Percentiles rank a stretch among this genome's conserved stretches.
phyloP scores from a whole-genome alignment of 202 grass and related monocot species.

The Digitaria exilis region DNA sequence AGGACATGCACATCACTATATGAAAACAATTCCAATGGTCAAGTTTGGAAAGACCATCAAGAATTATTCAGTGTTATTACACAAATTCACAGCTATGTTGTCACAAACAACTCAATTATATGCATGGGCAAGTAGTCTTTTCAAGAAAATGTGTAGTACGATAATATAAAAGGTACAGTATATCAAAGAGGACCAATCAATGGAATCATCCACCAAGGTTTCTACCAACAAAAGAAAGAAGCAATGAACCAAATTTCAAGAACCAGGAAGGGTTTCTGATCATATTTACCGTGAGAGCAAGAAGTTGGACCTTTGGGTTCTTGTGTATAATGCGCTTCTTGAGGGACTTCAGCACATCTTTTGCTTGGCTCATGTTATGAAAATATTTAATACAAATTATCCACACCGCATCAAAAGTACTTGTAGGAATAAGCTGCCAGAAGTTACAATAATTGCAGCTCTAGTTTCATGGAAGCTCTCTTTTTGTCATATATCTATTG shows the following conservation, averaged over 20 bases:
- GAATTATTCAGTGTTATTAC: neutral
- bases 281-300: slow-evolving; percentile 84
- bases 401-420: neutral
- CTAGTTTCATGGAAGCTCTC: slow-evolving; percentile 13
- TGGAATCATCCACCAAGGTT: neutral
- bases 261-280: neutral
- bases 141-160: neutral
- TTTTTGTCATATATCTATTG: neutral
- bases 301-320: slow-evolving; percentile 93
- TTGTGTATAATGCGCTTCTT: slow-evolving; percentile 87
- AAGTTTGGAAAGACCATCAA: slow-evolving; percentile 21
- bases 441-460: neutral
- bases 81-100: neutral
- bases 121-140: neutral
- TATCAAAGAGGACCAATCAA: neutral
- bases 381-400: slow-evolving; percentile 20
- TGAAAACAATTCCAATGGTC: neutral
- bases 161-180: neutral
- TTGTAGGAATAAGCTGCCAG: neutral
- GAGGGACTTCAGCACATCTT: slow-evolving; percentile 78
- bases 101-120: neutral
- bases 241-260: neutral
- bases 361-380: slow-evolving; percentile 61
- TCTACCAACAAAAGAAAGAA: neutral
- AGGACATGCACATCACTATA: slow-evolving; percentile 6